Evolutionary conservation across 2,329 filamentous ascomycete species (phyloP), one percentile per base, ranked within the genome.

Genomic region (Helotiales sp.): DNA sequence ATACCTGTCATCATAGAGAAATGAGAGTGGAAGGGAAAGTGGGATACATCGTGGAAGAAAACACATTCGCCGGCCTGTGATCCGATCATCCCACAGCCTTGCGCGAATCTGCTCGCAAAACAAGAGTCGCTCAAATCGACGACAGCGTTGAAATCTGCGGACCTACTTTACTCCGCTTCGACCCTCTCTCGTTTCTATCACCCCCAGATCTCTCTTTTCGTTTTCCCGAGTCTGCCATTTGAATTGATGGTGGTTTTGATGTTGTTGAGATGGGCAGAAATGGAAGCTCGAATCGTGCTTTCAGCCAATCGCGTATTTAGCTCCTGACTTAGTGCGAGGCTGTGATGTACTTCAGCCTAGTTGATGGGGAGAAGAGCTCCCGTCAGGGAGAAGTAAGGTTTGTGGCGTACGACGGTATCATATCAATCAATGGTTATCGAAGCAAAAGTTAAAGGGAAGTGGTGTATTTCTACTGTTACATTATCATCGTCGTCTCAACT

Each of bases 131-230:
- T 24, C 7, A 20, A n/a, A 24, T 15, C 28, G 7, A 32, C 7
- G 40, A 26, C 40, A 22, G 20, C 8, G n/a, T 59, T 17, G 11
- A 49, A 28, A 30, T 15, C 6, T 20, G 6, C n/a, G 24, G n/a
- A 67, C 71, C 61, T 65, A 75, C 74, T 72, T 75, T 75, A 66
- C 73, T 74, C 45, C 72, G 72, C 70, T 75, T 75, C 7, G 58
- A 22, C 11, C 58, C 65, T 52, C 65, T 60, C 26, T 72, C 58
- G 43, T 70, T 70, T 58, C 61, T 61, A 63, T 64, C 66, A 54
- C 69, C 65, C 22, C 58, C 66, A 30, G 67, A 50, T 43, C 66
- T 66, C 20, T 67, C 68, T 64, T 75, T 74, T 10, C 72, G 65
- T 54, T 75, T 75, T 22, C 69, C 73, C n/a, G 64, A 63, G 54